phyloP scores from a whole-genome alignment of 305 asterid genomes.

The Andrographis paniculata region DNA sequence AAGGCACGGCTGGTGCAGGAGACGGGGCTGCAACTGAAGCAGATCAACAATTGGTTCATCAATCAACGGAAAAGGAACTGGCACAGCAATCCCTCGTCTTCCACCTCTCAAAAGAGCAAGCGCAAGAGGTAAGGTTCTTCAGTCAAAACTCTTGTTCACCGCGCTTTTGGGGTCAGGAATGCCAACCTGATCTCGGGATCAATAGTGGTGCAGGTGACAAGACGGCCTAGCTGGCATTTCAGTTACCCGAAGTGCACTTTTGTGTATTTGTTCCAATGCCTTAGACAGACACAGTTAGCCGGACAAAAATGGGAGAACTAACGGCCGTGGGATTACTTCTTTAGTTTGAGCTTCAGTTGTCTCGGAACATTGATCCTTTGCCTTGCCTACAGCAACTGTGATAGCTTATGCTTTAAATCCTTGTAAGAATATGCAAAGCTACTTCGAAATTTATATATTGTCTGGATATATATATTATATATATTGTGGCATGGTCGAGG shows the following conservation, averaged over 20 bases:
- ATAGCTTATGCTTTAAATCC: neutral
- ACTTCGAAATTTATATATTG: neutral
- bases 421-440: neutral
- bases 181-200: constrained; percentile 14
- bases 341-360: neutral
- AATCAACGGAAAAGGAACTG: constrained; percentile 59
- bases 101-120: constrained; percentile 50
- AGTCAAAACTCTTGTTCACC: neutral
- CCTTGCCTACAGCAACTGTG: neutral
- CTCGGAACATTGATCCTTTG: neutral
- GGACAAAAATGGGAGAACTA: neutral
- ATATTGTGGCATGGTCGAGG: too few species aligned
- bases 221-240: constrained; percentile 17
- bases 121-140: constrained; percentile 35
- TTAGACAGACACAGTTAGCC: neutral
- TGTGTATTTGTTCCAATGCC: neutral
- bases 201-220: constrained; percentile 44
- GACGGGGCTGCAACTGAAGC: constrained; percentile 55
- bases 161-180: neutral
- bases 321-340: constrained; percentile 5
- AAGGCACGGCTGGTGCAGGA: constrained; percentile 54
- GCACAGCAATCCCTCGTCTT: constrained; percentile 56
- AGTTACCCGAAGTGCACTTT: constrained; percentile 6
- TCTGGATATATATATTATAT: too few species aligned
- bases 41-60: constrained; percentile 58